Evolutionary conservation across 1,139 yeast genomes (phyloP).

Genomic region (Pichia kudriavzevii): DNA sequence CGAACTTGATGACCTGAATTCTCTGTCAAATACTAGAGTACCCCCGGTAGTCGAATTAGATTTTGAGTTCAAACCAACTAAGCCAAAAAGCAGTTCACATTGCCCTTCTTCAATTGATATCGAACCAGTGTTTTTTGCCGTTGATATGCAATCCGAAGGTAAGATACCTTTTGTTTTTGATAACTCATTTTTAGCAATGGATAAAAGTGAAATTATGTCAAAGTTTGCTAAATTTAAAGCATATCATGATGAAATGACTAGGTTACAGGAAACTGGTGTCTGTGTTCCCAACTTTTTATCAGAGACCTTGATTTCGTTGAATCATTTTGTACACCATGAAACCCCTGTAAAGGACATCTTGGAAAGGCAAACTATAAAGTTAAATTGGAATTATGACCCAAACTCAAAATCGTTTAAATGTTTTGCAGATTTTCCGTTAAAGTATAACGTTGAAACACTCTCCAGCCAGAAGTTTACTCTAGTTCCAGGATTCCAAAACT

Average conservation of each 20-base stretch:
- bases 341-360: no score
- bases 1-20: not conserved
- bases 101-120: constrained; percentile 14
- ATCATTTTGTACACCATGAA: no score
- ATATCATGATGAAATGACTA: constrained; percentile 7
- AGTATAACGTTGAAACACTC: constrained; percentile 1
- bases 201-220: not conserved
- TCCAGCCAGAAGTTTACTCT: constrained; percentile 2
- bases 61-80: constrained; percentile 3
- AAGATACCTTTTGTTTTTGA: constrained; percentile 20
- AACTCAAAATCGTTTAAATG: not conserved
- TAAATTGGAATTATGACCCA: no score
- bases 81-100: not conserved
- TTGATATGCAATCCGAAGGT: constrained; percentile 13
- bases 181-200: constrained; percentile 11
- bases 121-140: constrained; percentile 11
- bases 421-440: not conserved
- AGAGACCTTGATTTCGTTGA: no score
- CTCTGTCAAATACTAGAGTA: not conserved
- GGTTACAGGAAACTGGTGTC: constrained; percentile 5
- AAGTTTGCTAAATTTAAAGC: constrained; percentile 3
- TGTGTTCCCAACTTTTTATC: no score
- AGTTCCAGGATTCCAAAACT: constrained; percentile 10
- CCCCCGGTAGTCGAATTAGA: constrained; percentile 4
- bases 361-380: no score